phyloP scores from a whole-genome alignment of 2,329 filamentous ascomycete genomes.

The Pseudogymnoascus sp. region DNA sequence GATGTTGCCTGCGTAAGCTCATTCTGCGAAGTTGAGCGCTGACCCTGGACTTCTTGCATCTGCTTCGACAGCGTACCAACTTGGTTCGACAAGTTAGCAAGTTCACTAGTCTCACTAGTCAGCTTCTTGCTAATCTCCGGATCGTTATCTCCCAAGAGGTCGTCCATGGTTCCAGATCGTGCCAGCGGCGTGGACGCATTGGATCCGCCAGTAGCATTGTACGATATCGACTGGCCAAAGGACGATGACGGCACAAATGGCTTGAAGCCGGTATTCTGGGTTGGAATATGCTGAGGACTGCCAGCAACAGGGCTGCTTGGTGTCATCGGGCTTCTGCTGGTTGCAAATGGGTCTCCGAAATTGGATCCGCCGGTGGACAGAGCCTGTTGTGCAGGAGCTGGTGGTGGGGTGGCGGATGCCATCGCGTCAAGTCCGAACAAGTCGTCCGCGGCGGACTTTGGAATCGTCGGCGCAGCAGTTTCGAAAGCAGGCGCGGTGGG shows the following conservation, averaged over 20 bases:
- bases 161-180: conserved; percentile 56
- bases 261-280: conserved; percentile 54
- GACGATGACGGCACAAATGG: conserved; percentile 88
- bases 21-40: conserved; percentile 70
- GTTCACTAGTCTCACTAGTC: conserved; percentile 80
- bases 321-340: conserved; percentile 31
- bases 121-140: conserved; percentile 82
- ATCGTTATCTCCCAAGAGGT: conserved; percentile 85
- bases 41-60: conserved; percentile 85
- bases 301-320: conserved; percentile 23
- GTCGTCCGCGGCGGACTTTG: conserved; percentile 84
- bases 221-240: conserved; percentile 76
- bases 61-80: conserved; percentile 85
- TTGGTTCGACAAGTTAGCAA: conserved; percentile 94
- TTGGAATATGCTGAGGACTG: conserved; percentile 27
- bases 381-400: conserved; percentile 51
- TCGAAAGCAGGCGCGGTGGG: conserved; percentile 39
- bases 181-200: conserved; percentile 28
- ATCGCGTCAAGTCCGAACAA: conserved; percentile 84
- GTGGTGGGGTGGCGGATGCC: conserved; percentile 38
- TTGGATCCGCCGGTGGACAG: conserved; percentile 69
- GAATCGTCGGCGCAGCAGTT: conserved; percentile 37
- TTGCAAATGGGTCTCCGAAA: conserved; percentile 38
- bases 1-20: conserved; percentile 73
- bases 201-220: conserved; percentile 63